These are phyloP conservation scores for Chlamydomonas sphaeroides DNA, from an alignment of 139 green algal genomes.

Conservation along the genomic window DNA sequence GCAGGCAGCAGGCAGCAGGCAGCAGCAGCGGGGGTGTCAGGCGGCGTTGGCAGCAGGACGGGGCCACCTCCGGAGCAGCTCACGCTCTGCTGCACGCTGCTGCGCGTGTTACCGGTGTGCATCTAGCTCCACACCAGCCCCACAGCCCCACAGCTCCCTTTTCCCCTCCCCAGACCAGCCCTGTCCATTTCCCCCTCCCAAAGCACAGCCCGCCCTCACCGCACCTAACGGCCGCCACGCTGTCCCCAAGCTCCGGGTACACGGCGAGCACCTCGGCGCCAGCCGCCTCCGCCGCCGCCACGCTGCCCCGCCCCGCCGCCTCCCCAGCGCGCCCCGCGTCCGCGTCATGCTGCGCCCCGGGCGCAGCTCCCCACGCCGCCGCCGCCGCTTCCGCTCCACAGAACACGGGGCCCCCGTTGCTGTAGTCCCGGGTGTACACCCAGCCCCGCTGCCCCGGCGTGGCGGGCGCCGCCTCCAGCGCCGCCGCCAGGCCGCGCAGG, in stretches of 20 bases:
- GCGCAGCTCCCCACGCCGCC: not conserved
- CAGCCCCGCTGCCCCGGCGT: constrained; percentile 23
- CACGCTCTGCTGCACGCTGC: too few relatives aligned
- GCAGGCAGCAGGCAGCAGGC: too few relatives aligned
- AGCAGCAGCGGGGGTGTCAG: too few relatives aligned
- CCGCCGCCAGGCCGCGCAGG: not conserved
- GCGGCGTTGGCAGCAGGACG: too few relatives aligned
- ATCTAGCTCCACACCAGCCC: too few relatives aligned
- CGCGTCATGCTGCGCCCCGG: not conserved
- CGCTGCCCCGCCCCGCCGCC: not conserved
- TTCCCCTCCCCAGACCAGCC: not conserved
- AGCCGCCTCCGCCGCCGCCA: not conserved
- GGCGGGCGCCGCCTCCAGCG: not conserved
- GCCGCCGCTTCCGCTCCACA: not conserved
- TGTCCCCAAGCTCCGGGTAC: constrained; percentile 34
- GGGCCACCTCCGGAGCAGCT: too few relatives aligned
- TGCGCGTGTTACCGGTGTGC: too few relatives aligned
- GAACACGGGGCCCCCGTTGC: constrained; percentile 78
- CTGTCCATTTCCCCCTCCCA: not conserved
- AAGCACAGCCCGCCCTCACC: not conserved
- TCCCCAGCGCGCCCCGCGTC: not conserved
- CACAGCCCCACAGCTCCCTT: too few relatives aligned
- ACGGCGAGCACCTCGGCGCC: constrained; percentile 47
- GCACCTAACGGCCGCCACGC: not conserved
- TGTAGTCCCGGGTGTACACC: constrained; percentile 65